Conservation (phyloP, 495 filamentous ascomycete species). For the Podospora comata region DNA sequence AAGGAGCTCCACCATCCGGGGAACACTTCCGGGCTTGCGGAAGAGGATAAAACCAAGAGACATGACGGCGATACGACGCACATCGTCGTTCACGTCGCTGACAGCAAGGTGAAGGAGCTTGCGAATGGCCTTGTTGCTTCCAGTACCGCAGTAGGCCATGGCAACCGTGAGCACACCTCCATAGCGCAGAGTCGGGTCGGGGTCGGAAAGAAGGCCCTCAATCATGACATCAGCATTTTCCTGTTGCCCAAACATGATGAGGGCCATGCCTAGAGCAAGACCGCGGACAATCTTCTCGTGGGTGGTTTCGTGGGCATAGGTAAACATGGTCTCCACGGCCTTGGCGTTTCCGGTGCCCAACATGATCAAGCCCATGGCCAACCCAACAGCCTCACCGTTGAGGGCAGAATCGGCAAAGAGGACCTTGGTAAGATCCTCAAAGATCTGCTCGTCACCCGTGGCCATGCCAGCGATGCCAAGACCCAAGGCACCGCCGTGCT, state of each 20-base stretch:
- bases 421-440: conserved; percentile 82
- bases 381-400: conserved; percentile 93
- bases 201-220: conserved; percentile 86
- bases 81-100: conserved; percentile 97
- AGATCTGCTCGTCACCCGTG: conserved; percentile 83
- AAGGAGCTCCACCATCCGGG: conserved; percentile 97
- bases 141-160: conserved; percentile 92
- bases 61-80: conserved; percentile 95
- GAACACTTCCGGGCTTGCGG: conserved; percentile 94
- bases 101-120: conserved; percentile 97
- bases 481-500: conserved; percentile 93
- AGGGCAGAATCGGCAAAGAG: conserved; percentile 91
- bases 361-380: conserved; percentile 97
- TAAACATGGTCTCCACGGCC: conserved; percentile 90
- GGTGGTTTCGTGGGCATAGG: conserved; percentile 95
- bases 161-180: conserved; percentile 99
- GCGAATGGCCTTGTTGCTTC: conserved; percentile 97
- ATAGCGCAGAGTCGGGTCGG: conserved; percentile 90
- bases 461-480: conserved; percentile 98
- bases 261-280: conserved; percentile 89
- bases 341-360: conserved; percentile 89
- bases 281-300: conserved; percentile 99
- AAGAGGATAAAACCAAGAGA: conserved; percentile 98
- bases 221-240: conserved; percentile 93
- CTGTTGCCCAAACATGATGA: conserved; percentile 97